A percentile compares a stretch with the other conserved stretches of the same genome.
These are phyloP conservation scores for Pisolithus orientalis DNA, from an alignment of 768 basidiomycete genomes.

Conservation along the genomic window DNA sequence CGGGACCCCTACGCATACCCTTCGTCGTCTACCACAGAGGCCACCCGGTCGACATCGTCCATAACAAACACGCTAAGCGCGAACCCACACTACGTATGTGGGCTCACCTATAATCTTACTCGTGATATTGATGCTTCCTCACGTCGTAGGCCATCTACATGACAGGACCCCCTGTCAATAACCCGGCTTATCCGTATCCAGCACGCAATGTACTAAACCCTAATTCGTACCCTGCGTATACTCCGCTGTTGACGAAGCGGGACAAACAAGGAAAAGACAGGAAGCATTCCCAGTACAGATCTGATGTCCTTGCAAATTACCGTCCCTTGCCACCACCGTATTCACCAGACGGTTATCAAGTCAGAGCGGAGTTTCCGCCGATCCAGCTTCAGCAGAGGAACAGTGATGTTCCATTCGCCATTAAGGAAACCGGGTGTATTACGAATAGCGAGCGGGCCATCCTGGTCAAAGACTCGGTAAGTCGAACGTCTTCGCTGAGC, in stretches of 20 bases:
- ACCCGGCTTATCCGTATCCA: conserved; percentile 23
- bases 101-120: background rate
- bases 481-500: background rate
- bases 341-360: conserved; percentile 6
- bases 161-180: conserved; percentile 10
- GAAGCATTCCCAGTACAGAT: background rate
- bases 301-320: conserved; percentile 3
- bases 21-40: conserved; percentile 14
- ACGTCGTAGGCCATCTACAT: conserved; percentile 13
- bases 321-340: conserved; percentile 18
- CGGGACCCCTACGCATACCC: conserved; percentile 11
- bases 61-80: conserved; percentile 17
- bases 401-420: conserved; percentile 21
- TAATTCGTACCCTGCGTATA: conserved; percentile 9
- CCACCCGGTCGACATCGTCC: conserved; percentile 12
- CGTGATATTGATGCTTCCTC: conserved; percentile 4
- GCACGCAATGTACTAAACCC: conserved; percentile 24
- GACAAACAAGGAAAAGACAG: conserved; percentile 3
- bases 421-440: conserved; percentile 18
- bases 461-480: conserved; percentile 32
- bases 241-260: conserved; percentile 4
- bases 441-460: conserved; percentile 23
- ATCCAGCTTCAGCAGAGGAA: conserved; percentile 28
- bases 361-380: conserved; percentile 13
- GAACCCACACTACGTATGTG: conserved; percentile 8